Base-by-base conservation (phyloP, 192 early-diverging fungal genomes). In the Funneliformis geosporum region DNA sequence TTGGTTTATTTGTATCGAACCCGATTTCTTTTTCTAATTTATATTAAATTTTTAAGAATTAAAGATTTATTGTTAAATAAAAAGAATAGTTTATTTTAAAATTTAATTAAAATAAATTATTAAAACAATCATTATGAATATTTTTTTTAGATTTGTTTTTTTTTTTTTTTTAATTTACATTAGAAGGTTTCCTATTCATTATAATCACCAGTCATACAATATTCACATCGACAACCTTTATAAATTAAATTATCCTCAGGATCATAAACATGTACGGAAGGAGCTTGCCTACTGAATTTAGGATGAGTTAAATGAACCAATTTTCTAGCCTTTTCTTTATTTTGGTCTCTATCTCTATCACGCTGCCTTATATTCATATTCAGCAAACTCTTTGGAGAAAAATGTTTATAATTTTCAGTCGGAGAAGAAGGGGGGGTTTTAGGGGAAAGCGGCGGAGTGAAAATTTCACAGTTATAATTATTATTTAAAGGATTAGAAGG, bases 151-250 rank as follows among this genome's bases (percentile, higher is more conserved):
- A n/a, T n/a, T n/a, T n/a, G n/a, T n/a, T n/a, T 60, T 21, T 60
- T 60, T 60, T 60, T 21, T 60, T 60, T 60, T 21, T 60, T 60
- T 60, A n/a, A n/a, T n/a, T n/a, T n/a, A n/a, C n/a, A 65, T 27
- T 64, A 28, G 12, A 64, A 64, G 1, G 5, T 12, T 21, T 9
- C 8, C 64, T 64, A 76, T 60, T 62, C 60, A 64, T 62, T 62
- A 47, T 75, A 75, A 39, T 76, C 60, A 44, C 38, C 75, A 64
- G 43, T 44, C 4, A 60, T 12, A 61, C 75, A 76, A 61, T 76
- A 18, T 18, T 76, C 75, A 50, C 75, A 76, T 64, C 40, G 16
- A 76, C 75, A 76, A 47, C 64, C 46, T 62, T 76, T 76, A 62
- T 55, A 76, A 18, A 64, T 16, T 40, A 76, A 64, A 42, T 16